Base-by-base conservation (phyloP, 805 yeast species). In the Cyberlindnera xylosilytica region DNA sequence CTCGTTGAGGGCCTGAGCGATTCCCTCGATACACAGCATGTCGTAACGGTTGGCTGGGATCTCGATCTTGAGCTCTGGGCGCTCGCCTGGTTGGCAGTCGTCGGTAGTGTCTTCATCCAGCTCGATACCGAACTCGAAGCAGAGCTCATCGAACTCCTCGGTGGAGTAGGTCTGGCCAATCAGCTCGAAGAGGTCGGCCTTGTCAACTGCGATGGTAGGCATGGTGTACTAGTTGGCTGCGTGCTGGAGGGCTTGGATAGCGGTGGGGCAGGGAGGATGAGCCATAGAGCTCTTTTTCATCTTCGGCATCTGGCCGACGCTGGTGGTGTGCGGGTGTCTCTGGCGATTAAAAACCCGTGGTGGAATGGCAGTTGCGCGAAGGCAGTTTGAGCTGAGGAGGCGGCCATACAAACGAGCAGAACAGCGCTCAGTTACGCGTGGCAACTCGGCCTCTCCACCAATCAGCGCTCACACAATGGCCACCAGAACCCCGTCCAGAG, bases 31-130 rank as follows among this genome's bases (percentile, higher is more conserved):
- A 73, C 99, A 95, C 52, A 93, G 79, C 90, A 93, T 81, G 65
- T 93, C 99, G 62, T 93, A 95, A 74, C 99, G 85, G 70, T 93
- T 93, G 49, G 99, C 99, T 45, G 97, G 97, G 51, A 95, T 82
- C 66, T 93, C 99, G 59, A 93, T 88, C 70, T 93, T 93, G 58
- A 87, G 76, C 67, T 91, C 95, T n/a, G 99, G 97, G 65, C 96
- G 83, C 66, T 87, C 96, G 51, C 79, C 86, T n/a, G 73, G 71
- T 63, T 75, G 78, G 52, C 84, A 82, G 31, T 65, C 69, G 30
- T 84, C 87, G 33, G 95, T 86, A 61, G 96, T 88, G 65, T 95
- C 98, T 69, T 95, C 99, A 64, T 93, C 99, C 49, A 93, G 77
- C 71, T 93, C 99, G 54, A 93, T 81, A 57, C 99, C 99, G 56